Evolutionary conservation across 768 basidiomycete genomes (phyloP).

Genomic region (Imleria badia): DNA sequence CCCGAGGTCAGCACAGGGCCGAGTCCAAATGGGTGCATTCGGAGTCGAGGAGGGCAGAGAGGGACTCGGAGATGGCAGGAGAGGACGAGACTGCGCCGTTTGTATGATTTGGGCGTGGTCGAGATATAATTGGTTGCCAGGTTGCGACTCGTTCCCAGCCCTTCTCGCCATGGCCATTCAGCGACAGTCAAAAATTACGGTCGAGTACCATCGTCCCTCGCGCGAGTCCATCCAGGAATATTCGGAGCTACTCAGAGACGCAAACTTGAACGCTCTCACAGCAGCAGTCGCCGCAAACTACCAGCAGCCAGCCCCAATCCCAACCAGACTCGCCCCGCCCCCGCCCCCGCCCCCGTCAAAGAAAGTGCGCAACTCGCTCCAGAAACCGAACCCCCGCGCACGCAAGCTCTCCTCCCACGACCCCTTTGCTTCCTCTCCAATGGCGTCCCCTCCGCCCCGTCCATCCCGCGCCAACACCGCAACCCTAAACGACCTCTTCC

Average conservation of each 20-base stretch:
- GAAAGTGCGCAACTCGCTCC: constrained; percentile 53
- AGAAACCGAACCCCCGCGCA: constrained; percentile 56
- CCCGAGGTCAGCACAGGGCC: constrained; percentile 1
- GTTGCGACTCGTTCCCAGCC: no score
- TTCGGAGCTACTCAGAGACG: constrained; percentile 65
- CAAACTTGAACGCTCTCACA: constrained; percentile 54
- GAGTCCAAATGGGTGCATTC: constrained; percentile 6
- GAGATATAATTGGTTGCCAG: no score
- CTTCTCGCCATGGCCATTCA: constrained; percentile 37
- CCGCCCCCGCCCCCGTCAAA: constrained; percentile 35
- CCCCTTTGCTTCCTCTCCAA: constrained; percentile 49
- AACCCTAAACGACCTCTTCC: constrained; percentile 73
- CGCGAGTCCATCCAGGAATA: constrained; percentile 78
- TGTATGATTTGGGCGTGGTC: no score
- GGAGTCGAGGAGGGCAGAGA: background rate
- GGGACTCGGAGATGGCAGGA: no score
- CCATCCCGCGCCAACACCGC: constrained; percentile 86
- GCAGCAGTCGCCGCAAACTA: constrained; percentile 35
- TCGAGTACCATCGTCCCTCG: constrained; percentile 76
- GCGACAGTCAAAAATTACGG: constrained; percentile 55
- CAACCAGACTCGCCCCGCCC: constrained; percentile 47
- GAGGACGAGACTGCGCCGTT: constrained; percentile 6
- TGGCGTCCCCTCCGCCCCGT: constrained; percentile 62
- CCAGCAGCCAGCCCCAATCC: constrained; percentile 35
- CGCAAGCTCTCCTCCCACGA: constrained; percentile 57